Evolutionary conservation across 1,284 basidiomycete species (phyloP), one percentile per base, ranked within the genome.

Genomic region (Melampsora larici-populina): DNA sequence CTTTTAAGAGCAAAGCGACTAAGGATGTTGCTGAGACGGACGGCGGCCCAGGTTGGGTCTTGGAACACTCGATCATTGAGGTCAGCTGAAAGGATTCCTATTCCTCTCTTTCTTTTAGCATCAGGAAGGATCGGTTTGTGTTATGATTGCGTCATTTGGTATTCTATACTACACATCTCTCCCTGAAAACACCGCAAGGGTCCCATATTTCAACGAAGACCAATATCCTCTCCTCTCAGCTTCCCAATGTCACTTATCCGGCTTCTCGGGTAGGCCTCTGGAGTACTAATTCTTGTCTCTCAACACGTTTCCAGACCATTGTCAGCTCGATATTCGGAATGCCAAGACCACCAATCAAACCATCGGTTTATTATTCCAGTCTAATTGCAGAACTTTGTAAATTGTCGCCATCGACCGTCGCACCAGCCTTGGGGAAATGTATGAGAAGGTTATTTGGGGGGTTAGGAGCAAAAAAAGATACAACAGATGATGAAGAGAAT

Each of bases 361-460:
- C 91, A 0, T 81, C 83, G 55, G 86, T 95, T 24, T 99, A 97
- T 84, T 94, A 97, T 84, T 90, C 91, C 78, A 87, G 91, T 1
- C 86, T 99, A 69, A 91, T 99, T 78, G 92, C 93, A 21, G 97
- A 99, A 83, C 87, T 99, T 6, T 97, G 95, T 85, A 94, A 95
- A 82, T 86, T 95, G 11, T 92, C 92, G 1, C 94, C 96, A 0
- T 87, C 88, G 24, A 97, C 93, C 0, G 90, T 97, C 58, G 97
- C 97, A 4, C 97, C 96, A 0, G 94, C 95, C 1, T 92, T 99
- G 15, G 97, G 97, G 71, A 93, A 97, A 83, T 93, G 92, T 2
- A 94, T 98, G 80, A 88, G 97, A 70, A 91, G 90, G 81, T 84
- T 98, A 18, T 99, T 97, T 82, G 85, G 84, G 17, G 84, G 88